phyloP scores from a whole-genome alignment of 108 stramenopile species.

The Epithemia pelagica region DNA sequence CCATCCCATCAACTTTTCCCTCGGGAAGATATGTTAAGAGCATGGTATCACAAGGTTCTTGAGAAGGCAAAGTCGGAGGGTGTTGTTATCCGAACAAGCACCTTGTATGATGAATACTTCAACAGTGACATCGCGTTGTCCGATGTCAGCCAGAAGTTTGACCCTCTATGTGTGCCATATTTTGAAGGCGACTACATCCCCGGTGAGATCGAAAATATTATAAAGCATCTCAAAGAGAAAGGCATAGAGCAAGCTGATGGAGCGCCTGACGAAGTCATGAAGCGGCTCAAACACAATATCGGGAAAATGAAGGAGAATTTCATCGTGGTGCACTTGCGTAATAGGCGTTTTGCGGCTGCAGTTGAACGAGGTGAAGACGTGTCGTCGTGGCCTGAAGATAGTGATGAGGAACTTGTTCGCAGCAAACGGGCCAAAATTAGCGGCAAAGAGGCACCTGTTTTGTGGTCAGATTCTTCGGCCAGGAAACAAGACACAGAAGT shows the following conservation, averaged over 20 bases:
- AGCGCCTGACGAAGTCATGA: slow-evolving; percentile 61
- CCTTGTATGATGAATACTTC: slow-evolving; percentile 89
- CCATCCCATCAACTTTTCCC: slow-evolving; percentile 75
- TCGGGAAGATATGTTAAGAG: slow-evolving; percentile 78
- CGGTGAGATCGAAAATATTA: slow-evolving; percentile 90
- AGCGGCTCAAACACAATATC: slow-evolving; percentile 51
- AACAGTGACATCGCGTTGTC: slow-evolving; percentile 26
- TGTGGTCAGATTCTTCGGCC: neutral
- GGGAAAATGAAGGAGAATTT: slow-evolving; percentile 78
- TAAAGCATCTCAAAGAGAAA: slow-evolving; percentile 50
- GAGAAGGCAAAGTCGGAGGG: slow-evolving; percentile 74
- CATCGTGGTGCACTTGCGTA: slow-evolving; percentile 70
- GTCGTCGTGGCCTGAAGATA: slow-evolving; percentile 47
- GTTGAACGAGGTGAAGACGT: slow-evolving; percentile 54
- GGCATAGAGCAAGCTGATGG: slow-evolving; percentile 24
- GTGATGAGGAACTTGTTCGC: slow-evolving; percentile 17
- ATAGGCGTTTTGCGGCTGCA: slow-evolving; percentile 49
- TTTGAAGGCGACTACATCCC: slow-evolving; percentile 96
- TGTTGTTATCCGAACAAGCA: slow-evolving; percentile 57
- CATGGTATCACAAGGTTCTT: slow-evolving; percentile 89
- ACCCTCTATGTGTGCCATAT: slow-evolving; percentile 75
- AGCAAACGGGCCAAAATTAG: slow-evolving; percentile 29
- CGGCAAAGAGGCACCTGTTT: slow-evolving; percentile 20
- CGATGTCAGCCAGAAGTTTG: slow-evolving; percentile 9
- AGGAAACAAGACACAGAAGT: neutral